Evolutionary conservation across 345 rosid species (phyloP).

Genomic region (Eucalyptus guilfoylei): DNA sequence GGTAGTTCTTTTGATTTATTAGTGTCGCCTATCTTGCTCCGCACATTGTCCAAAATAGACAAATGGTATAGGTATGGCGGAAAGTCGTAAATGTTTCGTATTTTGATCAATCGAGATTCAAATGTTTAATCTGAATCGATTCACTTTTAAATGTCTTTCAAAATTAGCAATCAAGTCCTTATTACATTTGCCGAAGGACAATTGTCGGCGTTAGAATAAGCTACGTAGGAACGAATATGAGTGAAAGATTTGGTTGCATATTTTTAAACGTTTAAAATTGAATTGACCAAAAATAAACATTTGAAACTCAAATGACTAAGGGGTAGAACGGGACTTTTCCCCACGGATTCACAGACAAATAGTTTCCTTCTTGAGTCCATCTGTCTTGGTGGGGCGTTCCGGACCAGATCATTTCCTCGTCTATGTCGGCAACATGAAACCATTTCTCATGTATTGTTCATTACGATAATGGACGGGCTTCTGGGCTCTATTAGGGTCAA

Average conservation of each 20-base stretch:
- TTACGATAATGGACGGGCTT: neutral
- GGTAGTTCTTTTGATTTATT: neutral
- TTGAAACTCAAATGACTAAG: neutral
- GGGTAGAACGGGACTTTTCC: neutral
- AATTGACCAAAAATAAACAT: neutral
- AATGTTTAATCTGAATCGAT: neutral
- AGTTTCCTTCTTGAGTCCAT: neutral
- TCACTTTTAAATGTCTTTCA: neutral
- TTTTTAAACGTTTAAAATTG: no score
- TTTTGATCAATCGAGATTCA: neutral
- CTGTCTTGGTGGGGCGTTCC: neutral
- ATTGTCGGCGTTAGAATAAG: fast-evolving
- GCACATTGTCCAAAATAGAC: neutral
- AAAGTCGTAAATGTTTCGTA: neutral
- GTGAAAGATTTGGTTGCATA: neutral
- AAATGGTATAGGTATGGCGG: neutral
- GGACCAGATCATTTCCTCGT: neutral
- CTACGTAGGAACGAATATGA: neutral
- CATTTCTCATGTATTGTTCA: neutral
- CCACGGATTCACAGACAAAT: neutral
- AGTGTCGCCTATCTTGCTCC: neutral
- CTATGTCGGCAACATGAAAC: neutral
- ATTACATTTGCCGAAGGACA: neutral
- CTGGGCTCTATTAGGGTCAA: neutral
- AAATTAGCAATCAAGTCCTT: neutral